Conservation (phyloP, 192 early-diverging fungal genomes). For the Podila minutissima region DNA sequence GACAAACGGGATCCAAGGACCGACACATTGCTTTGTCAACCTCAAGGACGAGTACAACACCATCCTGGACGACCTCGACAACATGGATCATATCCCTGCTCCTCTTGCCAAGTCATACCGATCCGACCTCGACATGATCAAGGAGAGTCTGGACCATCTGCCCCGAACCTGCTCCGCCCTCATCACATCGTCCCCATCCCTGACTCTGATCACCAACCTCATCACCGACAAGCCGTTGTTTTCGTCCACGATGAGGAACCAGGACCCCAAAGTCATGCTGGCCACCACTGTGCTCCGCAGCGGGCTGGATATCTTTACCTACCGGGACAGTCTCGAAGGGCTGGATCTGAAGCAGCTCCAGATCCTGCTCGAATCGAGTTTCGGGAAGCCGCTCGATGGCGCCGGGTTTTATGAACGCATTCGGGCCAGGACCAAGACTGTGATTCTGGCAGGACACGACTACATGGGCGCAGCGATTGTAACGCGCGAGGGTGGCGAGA, state of each 20-base stretch:
- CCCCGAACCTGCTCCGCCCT: conserved; percentile 85
- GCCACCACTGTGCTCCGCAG: conserved; percentile 82
- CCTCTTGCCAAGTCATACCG: conserved; percentile 20
- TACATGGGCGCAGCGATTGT: conserved; percentile 93
- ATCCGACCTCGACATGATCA: conserved; percentile 67
- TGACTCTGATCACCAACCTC: conserved; percentile 72
- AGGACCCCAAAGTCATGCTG: conserved; percentile 50
- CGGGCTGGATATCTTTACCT: conserved; percentile 72
- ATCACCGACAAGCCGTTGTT: conserved; percentile 82
- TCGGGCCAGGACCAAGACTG: conserved; percentile 56
- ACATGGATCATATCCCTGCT: conserved; percentile 41
- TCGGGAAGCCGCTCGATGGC: conserved; percentile 68
- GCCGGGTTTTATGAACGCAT: conserved; percentile 70
- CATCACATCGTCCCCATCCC: conserved; percentile 66
- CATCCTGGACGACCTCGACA: conserved; percentile 57
- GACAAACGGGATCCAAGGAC: conserved; percentile 46
- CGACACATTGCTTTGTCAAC: conserved; percentile 80
- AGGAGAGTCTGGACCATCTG: conserved; percentile 69
- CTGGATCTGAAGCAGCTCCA: conserved; percentile 64
- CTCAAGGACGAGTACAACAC: conserved; percentile 78
- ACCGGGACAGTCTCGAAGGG: conserved; percentile 62
- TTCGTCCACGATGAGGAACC: conserved; percentile 56
- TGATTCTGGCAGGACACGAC: conserved; percentile 85
- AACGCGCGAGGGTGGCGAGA: conserved; percentile 68
- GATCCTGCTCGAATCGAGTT: conserved; percentile 79